Base-by-base conservation (phyloP, 805 yeast genomes). In the Metschnikowia proteae region DNA sequence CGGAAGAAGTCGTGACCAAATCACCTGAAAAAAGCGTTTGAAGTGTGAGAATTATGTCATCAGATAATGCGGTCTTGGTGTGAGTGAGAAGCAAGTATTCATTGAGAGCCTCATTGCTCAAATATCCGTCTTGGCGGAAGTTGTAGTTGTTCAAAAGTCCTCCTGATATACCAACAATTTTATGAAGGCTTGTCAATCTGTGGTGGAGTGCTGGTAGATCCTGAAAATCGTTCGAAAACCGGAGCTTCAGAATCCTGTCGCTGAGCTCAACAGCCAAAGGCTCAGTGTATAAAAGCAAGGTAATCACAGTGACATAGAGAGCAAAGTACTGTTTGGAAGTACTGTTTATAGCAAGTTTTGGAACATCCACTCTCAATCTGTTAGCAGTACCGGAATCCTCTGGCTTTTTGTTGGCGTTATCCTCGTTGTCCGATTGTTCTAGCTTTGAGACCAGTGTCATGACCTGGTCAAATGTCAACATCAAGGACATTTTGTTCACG, bases 271-370 rank as follows among this genome's bases (percentile, higher is more conserved):
- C 79, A 38, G 79, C 76, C 54, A 78, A 75, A 4, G 96, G 96
- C 55, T 88, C 96, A 5, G 80, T 73, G 60, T 88, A 88, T 30
- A 88, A 72, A 50, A 92, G 60, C 39, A 91, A 67, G 46, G 84
- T 82, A 57, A 80, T 73, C 0, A 79, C 71, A 34, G 90, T 80
- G 11, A 79, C 74, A 60, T 82, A 86, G 10, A 88, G 64, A 0
- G 89, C 74, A 53, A 74, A 74, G 62, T 88, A 91, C 60, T 89
- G 96, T 39, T 68, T 66, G 0, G 96, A 84, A 46, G 89, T 89
- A 46, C 89, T 79, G 5, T 81, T 72, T 1, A 89, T 75, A 4
- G 78, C 75, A 22, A 90, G 78, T 40, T 79, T 73, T 3, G 96
- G 95, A 43, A 88, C 73, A 57, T 85, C 89, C 10, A 88, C 76